Percentiles rank a stretch among this genome's conserved stretches.
These are phyloP conservation scores for Biscogniauxia sp. DNA, from an alignment of 2,329 filamentous ascomycete species.

Conservation along the genomic window DNA sequence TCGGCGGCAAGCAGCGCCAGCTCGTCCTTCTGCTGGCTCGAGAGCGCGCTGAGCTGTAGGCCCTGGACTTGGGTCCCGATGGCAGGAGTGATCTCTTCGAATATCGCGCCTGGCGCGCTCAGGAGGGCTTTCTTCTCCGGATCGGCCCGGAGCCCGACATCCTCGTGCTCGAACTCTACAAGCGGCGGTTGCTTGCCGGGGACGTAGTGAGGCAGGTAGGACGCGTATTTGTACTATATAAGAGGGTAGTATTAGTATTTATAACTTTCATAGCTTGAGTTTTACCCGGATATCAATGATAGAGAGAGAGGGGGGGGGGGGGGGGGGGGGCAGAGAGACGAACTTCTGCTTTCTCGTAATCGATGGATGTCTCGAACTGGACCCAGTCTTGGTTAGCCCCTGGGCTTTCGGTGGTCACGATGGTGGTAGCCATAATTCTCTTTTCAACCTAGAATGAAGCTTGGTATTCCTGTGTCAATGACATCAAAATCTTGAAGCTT, in stretches of 20 bases:
- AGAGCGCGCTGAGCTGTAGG: slow-evolving; percentile 20
- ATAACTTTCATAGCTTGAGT: no score
- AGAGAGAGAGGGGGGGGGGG: no score
- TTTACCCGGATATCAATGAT: background rate
- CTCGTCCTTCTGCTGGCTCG: slow-evolving; percentile 27
- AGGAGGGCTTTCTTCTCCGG: slow-evolving; percentile 13
- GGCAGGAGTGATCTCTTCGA: slow-evolving; percentile 13
- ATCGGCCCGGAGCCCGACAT: slow-evolving; percentile 9
- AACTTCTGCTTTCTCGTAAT: slow-evolving; percentile 8
- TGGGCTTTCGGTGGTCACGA: background rate
- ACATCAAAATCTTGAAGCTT: background rate
- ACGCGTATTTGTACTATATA: slow-evolving; percentile 7
- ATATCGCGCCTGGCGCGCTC: slow-evolving; percentile 4
- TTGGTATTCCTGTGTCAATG: background rate
- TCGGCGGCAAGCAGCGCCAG: slow-evolving; percentile 31
- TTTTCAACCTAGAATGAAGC: background rate
- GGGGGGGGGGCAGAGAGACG: no score
- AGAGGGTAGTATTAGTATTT: background rate
- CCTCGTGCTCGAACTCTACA: slow-evolving; percentile 7
- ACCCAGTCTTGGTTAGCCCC: slow-evolving; percentile 1
- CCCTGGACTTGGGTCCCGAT: slow-evolving; percentile 21
- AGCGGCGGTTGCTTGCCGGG: slow-evolving; percentile 10
- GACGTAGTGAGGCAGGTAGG: slow-evolving; percentile 9
- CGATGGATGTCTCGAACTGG: slow-evolving; percentile 9
- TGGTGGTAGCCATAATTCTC: background rate